Evolutionary conservation across 495 filamentous ascomycete genomes (phyloP), one percentile per base, ranked within the genome.

Genomic region (Penicillium simplicissimum): DNA sequence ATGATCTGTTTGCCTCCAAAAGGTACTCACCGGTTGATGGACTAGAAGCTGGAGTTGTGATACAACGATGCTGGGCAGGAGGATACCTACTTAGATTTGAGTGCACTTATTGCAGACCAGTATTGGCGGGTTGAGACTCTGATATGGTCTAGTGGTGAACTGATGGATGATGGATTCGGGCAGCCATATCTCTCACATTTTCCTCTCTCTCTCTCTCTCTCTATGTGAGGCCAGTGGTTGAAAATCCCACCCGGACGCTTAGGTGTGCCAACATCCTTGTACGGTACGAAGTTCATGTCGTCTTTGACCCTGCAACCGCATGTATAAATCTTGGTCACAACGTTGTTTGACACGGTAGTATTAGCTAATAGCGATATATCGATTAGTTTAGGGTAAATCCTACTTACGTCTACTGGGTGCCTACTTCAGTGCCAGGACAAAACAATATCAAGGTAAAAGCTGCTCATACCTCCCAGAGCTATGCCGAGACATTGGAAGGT

Each of bases 61-160:
- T 67, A 67, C 42, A 65, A 59, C 13, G 59, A 63, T 68, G 63
- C 28, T 68, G 66, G 66, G 61, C 58, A 62, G 66, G 54, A 49
- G 38, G 17, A 57, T 66, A 68, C 52, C n/a, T n/a, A n/a, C n/a
- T n/a, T 4, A 45, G 63, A 66, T 60, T 2, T 68, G 11, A 9
- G 25, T 11, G 49, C 14, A 51, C 59, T 68, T 13, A 60, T 62
- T 60, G 35, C 55, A 59, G 63, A 62, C 48, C 55, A 61, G 55
- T n/a, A 37, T 58, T 58, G 19, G 45, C 45, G 51, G 42, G 51
- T 58, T 51, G 33, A 58, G 45, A 49, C 17, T 48, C 36, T n/a
- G n/a, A n/a, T n/a, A n/a, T n/a, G n/a, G n/a, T n/a, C n/a, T n/a
- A n/a, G n/a, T n/a, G n/a, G n/a, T n/a, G n/a, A n/a, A n/a, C n/a